Base-by-base conservation (phyloP, 2,329 filamentous ascomycete genomes). In the Diaporthe nobilis region DNA sequence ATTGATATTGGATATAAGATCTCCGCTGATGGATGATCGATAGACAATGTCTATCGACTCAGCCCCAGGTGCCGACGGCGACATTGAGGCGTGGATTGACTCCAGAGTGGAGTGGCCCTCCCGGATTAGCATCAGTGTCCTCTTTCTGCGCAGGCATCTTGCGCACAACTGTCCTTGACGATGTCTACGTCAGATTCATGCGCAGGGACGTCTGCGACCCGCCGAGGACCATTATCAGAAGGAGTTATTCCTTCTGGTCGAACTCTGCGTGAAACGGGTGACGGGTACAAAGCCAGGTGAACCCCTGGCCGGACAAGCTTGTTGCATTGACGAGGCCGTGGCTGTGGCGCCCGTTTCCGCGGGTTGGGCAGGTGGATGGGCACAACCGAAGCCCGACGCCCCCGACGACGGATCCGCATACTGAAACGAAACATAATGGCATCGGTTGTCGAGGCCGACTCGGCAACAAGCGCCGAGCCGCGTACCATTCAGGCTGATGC, bases 161-260 rank as follows among this genome's bases (percentile, higher is more conserved):
- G 65, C 65, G n/a, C 34, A 20, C 34, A 37, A 55, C 34, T 39
- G 65, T 55, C 65, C 65, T 70, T 55, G 65, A 70, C 47, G 65
- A 70, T 28, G 65, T 49, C 65, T 37, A 70, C 65, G 65, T 70
- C 65, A 70, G 49, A 42, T 70, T 70, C 65, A 70, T 70, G 65
- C 65, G 15, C 49, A 39, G 47, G 47, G 15, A 12, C 34, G 22
- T 31, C 49, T 55, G 49, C 34, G 34, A 70, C 49, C 49, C 65
- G 49, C 65, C 65, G 49, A 70, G 65, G 65, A 42, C 34, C 49
- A 34, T 53, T 55, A 55, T 39, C 13, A 42, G 65, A 28, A 70
- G 49, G 34, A 17, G 22, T 22, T 70, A 70, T 55, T 55, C 49
- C 65, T 70, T 28, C 49, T 70, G n/a, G 65, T 42, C n/a, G 49